Percentiles rank a stretch among this genome's conserved stretches.
phyloP scores from a whole-genome alignment of 768 basidiomycete genomes.

The Trametes coccinea region DNA sequence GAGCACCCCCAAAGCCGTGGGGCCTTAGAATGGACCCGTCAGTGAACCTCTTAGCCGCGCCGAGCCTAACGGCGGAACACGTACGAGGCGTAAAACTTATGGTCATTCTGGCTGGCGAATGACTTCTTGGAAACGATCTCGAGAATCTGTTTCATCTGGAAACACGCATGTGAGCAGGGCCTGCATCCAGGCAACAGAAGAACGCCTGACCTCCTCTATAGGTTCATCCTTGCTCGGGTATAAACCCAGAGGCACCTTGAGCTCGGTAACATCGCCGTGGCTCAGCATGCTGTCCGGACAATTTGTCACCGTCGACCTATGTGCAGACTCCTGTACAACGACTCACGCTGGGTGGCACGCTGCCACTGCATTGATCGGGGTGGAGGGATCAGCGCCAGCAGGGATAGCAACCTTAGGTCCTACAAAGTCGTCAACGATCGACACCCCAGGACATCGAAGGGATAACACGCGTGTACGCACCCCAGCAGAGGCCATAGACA shows the following conservation, averaged over 20 bases:
- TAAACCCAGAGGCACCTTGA: slow-evolving; percentile 54
- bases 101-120: slow-evolving; percentile 48
- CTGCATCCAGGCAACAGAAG: background rate
- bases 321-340: background rate
- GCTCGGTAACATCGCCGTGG: slow-evolving; percentile 48
- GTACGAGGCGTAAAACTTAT: slow-evolving; percentile 45
- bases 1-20: slow-evolving; percentile 67
- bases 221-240: slow-evolving; percentile 63
- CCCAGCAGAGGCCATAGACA: slow-evolving; percentile 60
- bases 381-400: slow-evolving; percentile 38
- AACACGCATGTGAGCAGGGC: background rate
- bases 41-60: background rate
- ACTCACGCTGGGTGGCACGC: slow-evolving; percentile 61
- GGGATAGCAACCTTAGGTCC: slow-evolving; percentile 53
- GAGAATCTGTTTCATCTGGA: slow-evolving; percentile 51
- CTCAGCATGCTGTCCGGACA: slow-evolving; percentile 46
- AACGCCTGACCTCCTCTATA: slow-evolving; percentile 46
- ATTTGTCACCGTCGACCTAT: background rate
- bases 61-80: slow-evolving; percentile 5
- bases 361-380: slow-evolving; percentile 50
- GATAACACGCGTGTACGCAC: slow-evolving; percentile 28
- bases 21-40: slow-evolving; percentile 38
- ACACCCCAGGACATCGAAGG: background rate
- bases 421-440: slow-evolving; percentile 17
- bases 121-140: slow-evolving; percentile 50